Conservation (phyloP, 805 yeast genomes). For the Scheffersomyces amazonensis region DNA sequence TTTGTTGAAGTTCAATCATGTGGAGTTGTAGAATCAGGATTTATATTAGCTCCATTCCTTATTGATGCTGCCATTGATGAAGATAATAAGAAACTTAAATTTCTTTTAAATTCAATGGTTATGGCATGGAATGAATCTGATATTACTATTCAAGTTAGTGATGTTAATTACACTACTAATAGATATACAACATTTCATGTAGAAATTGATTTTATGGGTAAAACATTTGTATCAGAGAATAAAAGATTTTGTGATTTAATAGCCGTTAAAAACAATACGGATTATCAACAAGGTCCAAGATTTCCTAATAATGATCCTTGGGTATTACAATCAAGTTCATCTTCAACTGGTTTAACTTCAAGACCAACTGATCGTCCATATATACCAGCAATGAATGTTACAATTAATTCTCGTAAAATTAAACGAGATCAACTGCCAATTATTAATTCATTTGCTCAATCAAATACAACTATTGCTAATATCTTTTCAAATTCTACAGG, state of each 20-base stretch:
- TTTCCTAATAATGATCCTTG: conserved; percentile 6
- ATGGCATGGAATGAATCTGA: conserved; percentile 3
- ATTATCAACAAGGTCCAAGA: conserved; percentile 24
- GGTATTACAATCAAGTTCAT: background rate
- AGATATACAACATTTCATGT: conserved; percentile 49
- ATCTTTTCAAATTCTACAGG: conserved; percentile 25
- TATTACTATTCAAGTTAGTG: conserved; percentile 27
- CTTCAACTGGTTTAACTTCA: background rate
- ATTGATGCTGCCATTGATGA: conserved; percentile 36
- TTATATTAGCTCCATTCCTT: conserved; percentile 22
- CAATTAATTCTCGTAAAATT: background rate
- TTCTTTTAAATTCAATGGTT: conserved; percentile 34
- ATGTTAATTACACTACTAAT: conserved; percentile 45
- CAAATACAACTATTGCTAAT: conserved; percentile 15
- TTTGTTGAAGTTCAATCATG: conserved; percentile 21
- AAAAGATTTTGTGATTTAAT: conserved; percentile 41
- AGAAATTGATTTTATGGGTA: conserved; percentile 42
- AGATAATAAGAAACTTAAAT: conserved; percentile 24
- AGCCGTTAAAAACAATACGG: conserved; percentile 34
- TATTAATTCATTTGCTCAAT: conserved; percentile 6
- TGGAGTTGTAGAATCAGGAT: conserved; percentile 3
- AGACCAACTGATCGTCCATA: background rate
- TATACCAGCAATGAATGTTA: background rate
- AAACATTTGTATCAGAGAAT: conserved; percentile 35
- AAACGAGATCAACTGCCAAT: background rate